Percentiles rank a stretch among this genome's conserved stretches.
phyloP scores from a whole-genome alignment of 1,284 basidiomycete species.

The Puccinia novopanici region DNA sequence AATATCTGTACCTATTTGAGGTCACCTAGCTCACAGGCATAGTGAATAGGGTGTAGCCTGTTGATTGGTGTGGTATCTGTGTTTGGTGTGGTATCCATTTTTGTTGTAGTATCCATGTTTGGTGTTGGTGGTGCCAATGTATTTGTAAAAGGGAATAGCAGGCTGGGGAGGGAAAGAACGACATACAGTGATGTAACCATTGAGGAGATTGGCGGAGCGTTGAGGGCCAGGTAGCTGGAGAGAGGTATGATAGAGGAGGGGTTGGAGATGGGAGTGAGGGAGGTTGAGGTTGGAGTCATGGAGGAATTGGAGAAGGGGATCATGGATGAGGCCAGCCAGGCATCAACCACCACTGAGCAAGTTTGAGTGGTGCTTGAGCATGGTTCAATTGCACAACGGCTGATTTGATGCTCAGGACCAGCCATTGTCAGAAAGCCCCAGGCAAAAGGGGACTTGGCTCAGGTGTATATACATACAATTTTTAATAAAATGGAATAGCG shows the following conservation, averaged over 20 bases:
- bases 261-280: not conserved
- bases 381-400: no score
- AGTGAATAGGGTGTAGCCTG: conserved; percentile 36
- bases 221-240: not conserved
- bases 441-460: no score
- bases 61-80: no score
- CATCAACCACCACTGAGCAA: no score
- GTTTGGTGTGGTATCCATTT: no score
- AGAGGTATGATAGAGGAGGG: not conserved
- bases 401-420: no score
- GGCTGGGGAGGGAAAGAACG: not conserved
- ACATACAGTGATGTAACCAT: not conserved
- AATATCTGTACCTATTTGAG: conserved; percentile 3
- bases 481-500: no score
- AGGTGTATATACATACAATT: no score
- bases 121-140: not conserved
- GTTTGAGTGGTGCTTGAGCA: no score
- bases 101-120: no score
- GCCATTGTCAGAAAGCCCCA: no score
- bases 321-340: no score
- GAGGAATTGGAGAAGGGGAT: not conserved
- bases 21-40: conserved; percentile 30
- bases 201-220: not conserved
- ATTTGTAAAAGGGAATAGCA: not conserved
- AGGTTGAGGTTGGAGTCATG: not conserved